Base-by-base conservation (phyloP, 2,329 filamentous ascomycete genomes). In the Fragosphaeria purpurea region DNA sequence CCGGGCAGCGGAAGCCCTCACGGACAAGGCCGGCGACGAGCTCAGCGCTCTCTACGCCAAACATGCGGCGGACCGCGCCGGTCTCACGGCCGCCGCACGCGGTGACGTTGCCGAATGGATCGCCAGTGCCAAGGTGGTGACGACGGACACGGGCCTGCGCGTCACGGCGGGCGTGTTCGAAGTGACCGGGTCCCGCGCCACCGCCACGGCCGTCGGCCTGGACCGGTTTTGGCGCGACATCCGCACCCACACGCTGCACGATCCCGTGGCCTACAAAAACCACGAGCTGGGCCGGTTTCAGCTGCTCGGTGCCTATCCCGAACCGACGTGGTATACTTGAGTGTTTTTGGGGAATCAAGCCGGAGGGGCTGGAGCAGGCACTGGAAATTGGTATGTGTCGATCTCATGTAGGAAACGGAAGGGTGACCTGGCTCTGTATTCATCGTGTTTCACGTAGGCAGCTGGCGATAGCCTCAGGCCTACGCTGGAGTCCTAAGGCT, bases 201-300 rank as follows among this genome's bases (percentile, higher is more conserved):
- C 80, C 1, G 71, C 73, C 0, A 66, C 67, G 49, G 82, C 75
- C 56, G 73, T 80, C 1, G 79, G 79, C 0, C 63, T 85, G 52
- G 82, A 84, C 65, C 67, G 80, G 1, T 85, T 80, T 62, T 85
- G 79, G 79, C 70, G 81, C 44, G 80, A 85, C 58, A 66, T 84
- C n/a, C 64, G 82, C 5, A 83, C 80, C 5, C 82, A 85, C 63
- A 77, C 74, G 1, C 61, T 85, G 57, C 81, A 85, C 63, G 82
- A 85, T 61, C 81, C 80, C 0, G 79, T 85, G 33, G 76, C 80
- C 31, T 84, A 83, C 58, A 84, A 84, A 70, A 80, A 82, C 51
- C 64, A 75, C 4, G 80, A 85, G 63, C 57, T 83, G 47, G 80
- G 80, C 0, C 64, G 75, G 30, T 84, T 71, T 59, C 67, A 74